Percentiles rank a stretch among this genome's conserved stretches.
These are phyloP conservation scores for Penicillium bovifimosum DNA, from an alignment of 495 filamentous ascomycete species.

Conservation along the genomic window DNA sequence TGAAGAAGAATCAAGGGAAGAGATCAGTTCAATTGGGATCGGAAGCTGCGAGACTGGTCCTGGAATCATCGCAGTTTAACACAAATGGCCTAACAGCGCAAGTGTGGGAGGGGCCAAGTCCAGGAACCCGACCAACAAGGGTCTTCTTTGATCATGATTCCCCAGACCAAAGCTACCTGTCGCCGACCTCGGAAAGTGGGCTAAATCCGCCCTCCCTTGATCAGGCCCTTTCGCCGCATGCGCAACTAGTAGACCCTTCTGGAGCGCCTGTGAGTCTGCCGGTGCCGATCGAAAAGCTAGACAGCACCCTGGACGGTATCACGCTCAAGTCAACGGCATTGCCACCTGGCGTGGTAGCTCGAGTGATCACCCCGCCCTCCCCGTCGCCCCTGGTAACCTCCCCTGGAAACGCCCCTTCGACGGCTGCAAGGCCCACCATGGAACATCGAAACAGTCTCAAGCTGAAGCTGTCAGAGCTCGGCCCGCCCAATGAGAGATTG, in stretches of 20 bases:
- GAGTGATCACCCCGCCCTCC: conserved; percentile 42
- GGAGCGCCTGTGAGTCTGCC: conserved; percentile 22
- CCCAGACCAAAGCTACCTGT: conserved; percentile 18
- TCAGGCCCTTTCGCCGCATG: conserved; percentile 38
- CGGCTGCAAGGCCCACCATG: conserved; percentile 20
- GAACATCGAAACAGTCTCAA: conserved; percentile 37
- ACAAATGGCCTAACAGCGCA: conserved; percentile 20
- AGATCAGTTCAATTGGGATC: conserved; percentile 1
- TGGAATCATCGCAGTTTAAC: conserved; percentile 12
- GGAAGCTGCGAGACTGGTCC: conserved; percentile 1
- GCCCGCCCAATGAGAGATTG: conserved; percentile 35
- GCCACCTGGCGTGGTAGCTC: conserved; percentile 38
- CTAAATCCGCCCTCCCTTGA: conserved; percentile 34
- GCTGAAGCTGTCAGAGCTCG: conserved; percentile 39
- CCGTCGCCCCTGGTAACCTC: conserved; percentile 31
- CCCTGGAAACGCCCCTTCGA: conserved; percentile 18
- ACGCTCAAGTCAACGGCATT: conserved; percentile 44
- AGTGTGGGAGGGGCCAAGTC: conserved; percentile 43
- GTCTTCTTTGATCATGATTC: conserved; percentile 37
- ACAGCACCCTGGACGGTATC: conserved; percentile 45
- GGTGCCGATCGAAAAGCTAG: conserved; percentile 45
- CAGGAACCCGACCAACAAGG: conserved; percentile 36
- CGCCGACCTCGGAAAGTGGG: conserved; percentile 18
- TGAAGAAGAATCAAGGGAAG: conserved; percentile 22
- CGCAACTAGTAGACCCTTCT: conserved; percentile 21